phyloP scores from a whole-genome alignment of 2,329 filamentous ascomycete genomes.

The Penicillium sp. region DNA sequence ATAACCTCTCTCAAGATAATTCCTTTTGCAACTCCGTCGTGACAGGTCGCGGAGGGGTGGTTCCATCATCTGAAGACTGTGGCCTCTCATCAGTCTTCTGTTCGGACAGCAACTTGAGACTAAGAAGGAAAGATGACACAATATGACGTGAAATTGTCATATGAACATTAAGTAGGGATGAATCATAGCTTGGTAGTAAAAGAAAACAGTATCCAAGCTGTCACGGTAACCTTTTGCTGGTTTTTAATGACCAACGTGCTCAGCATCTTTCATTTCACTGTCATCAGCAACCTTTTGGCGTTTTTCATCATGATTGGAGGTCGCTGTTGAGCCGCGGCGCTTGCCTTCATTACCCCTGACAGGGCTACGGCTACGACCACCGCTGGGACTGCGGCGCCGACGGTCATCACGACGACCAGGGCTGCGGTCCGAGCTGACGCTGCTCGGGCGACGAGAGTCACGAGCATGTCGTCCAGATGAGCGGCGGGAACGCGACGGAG shows the following conservation, averaged over 20 bases:
- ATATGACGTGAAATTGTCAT: not conserved
- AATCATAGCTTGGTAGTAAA: not conserved
- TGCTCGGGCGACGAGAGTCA: constrained; percentile 33
- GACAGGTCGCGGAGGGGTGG: constrained; percentile 23
- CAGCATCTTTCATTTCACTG: constrained; percentile 24
- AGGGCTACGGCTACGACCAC: constrained; percentile 29
- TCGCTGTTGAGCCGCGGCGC: constrained; percentile 44
- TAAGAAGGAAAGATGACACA: not conserved
- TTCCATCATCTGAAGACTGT: constrained; percentile 9
- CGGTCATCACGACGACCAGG: constrained; percentile 25
- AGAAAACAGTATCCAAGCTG: constrained; percentile 4
- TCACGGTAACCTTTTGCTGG: constrained; percentile 6
- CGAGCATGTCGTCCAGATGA: constrained; percentile 34
- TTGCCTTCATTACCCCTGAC: constrained; percentile 33
- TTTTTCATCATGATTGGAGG: constrained; percentile 46
- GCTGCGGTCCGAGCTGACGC: constrained; percentile 28
- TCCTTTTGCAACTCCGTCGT: constrained; percentile 38
- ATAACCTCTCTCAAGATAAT: constrained; percentile 37
- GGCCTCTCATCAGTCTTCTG: not conserved
- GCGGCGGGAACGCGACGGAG: constrained; percentile 33
- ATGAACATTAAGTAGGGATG: constrained; percentile 12
- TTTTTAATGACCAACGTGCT: constrained; percentile 34
- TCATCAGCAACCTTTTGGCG: constrained; percentile 42
- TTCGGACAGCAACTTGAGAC: not conserved
- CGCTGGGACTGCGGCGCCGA: constrained; percentile 11